Base-by-base conservation (phyloP, 139 green algal species). In the Haematococcus lacustris region DNA sequence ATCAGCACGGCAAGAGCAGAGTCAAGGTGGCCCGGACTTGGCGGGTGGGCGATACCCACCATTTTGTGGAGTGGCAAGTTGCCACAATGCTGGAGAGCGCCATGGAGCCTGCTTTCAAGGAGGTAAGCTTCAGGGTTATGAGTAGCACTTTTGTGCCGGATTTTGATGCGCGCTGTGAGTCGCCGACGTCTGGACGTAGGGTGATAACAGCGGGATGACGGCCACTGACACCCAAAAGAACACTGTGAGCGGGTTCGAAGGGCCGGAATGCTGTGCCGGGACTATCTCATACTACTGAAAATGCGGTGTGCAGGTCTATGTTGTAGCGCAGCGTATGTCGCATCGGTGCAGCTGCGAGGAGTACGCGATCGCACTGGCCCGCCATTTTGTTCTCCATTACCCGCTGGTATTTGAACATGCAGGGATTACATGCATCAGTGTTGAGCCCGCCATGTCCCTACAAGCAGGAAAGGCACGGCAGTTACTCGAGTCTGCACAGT, bases 211-310 rank as follows among this genome's bases (percentile, higher is more conserved):
- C 0, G 91, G 87, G 59, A 96, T 97, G 92, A 97, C 91, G 2
- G 79, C 93, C 26, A 97, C 93, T 0, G 93, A 97, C 82, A 97
- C 93, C 2, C 87, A 93, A 78, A 97, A 97, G 75, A 97, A 97
- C 77, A 92, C 86, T 37, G 90, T 96, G 71, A 4, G 79, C n/a
- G n/a, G n/a, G n/a, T n/a, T n/a, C n/a, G n/a, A n/a, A n/a, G n/a
- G n/a, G n/a, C n/a, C n/a, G n/a, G n/a, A n/a, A n/a, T n/a, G n/a
- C n/a, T n/a, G n/a, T n/a, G n/a, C n/a, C n/a, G n/a, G n/a, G n/a
- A n/a, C n/a, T n/a, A n/a, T n/a, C n/a, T n/a, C n/a, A n/a, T n/a
- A n/a, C n/a, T n/a, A n/a, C n/a, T n/a, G n/a, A n/a, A n/a, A n/a
- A 97, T 76, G 91, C 86, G 39, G 90, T 96, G 71, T 2, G n/a